Percentiles rank a stretch among this genome's conserved stretches.
Evolutionary conservation across 2,329 filamentous ascomycete genomes (phyloP).

Genomic region (Colletotrichum lindemuthianum): DNA sequence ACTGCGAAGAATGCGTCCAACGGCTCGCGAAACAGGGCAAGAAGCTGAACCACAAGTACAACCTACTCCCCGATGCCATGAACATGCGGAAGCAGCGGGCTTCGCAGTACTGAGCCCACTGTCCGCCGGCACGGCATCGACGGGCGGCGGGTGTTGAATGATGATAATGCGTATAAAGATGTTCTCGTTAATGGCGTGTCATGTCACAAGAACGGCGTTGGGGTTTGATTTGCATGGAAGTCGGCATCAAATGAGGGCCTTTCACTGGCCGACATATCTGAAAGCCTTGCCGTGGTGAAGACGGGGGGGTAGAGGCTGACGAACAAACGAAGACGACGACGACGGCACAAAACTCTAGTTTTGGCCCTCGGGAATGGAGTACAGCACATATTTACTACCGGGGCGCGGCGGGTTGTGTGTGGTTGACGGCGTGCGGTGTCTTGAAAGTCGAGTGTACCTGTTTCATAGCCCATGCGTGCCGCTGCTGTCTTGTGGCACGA

Average conservation of each 20-base stretch:
- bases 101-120: constrained; percentile 8
- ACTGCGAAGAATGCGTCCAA: constrained; percentile 81
- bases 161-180: background rate
- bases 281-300: constrained; percentile 12
- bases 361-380: constrained; percentile 22
- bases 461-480: too few relatives aligned
- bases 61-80: constrained; percentile 20
- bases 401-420: background rate
- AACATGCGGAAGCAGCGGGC: constrained; percentile 30
- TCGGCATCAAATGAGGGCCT: constrained; percentile 1
- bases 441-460: background rate
- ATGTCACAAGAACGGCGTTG: constrained; percentile 21
- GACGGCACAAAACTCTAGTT: constrained; percentile 14
- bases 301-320: constrained; percentile 7
- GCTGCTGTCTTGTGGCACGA: too few relatives aligned
- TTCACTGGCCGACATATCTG: constrained; percentile 11
- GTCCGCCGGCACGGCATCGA: background rate
- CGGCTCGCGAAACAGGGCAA: constrained; percentile 66
- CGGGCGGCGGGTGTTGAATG: background rate
- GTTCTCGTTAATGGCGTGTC: constrained; percentile 7
- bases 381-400: constrained; percentile 24
- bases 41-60: constrained; percentile 59
- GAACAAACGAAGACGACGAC: background rate
- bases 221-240: constrained; percentile 12
- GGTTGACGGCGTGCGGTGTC: background rate